A percentile compares a stretch with the other conserved stretches of the same genome.
These are phyloP conservation scores for Aeschynomene evenia DNA, from an alignment of 306 rosid genomes.

Conservation along the genomic window DNA sequence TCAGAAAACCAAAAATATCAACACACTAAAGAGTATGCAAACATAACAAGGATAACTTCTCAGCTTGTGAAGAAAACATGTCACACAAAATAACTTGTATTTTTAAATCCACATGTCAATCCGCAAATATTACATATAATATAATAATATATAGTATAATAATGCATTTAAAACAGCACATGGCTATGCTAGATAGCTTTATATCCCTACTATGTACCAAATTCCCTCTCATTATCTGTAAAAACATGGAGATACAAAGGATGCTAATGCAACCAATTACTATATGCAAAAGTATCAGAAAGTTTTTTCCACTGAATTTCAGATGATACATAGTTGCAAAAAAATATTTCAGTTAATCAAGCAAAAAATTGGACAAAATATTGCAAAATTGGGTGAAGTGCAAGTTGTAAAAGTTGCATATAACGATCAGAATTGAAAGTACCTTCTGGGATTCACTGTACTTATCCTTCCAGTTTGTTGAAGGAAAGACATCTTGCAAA, in stretches of 20 bases:
- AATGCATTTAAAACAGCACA: neutral
- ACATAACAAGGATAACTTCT: neutral
- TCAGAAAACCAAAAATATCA: slow-evolving; percentile 8
- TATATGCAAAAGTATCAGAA: neutral
- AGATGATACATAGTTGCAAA: neutral
- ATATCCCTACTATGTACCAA: neutral
- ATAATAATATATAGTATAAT: neutral
- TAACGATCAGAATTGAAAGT: slow-evolving; percentile 7
- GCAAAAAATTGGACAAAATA: neutral
- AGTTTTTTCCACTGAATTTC: neutral
- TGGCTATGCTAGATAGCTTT: neutral
- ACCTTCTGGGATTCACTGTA: slow-evolving; percentile 80
- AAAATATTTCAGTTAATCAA: neutral
- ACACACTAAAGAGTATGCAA: neutral
- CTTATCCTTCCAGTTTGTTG: slow-evolving; percentile 67
- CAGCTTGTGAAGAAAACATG: neutral
- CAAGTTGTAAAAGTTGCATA: slow-evolving; percentile 20
- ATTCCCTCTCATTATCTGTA: neutral
- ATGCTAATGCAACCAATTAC: neutral
- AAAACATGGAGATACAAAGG: slow-evolving; percentile 4
- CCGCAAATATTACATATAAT: neutral
- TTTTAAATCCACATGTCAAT: neutral
- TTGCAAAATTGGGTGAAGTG: slow-evolving; percentile 1
- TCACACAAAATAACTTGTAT: neutral
- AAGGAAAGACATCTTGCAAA: slow-evolving; percentile 65